Evolutionary conservation across 352 stramenopile species (phyloP), one percentile per base, ranked within the genome.

Genomic region (Phytophthora crassamura): DNA sequence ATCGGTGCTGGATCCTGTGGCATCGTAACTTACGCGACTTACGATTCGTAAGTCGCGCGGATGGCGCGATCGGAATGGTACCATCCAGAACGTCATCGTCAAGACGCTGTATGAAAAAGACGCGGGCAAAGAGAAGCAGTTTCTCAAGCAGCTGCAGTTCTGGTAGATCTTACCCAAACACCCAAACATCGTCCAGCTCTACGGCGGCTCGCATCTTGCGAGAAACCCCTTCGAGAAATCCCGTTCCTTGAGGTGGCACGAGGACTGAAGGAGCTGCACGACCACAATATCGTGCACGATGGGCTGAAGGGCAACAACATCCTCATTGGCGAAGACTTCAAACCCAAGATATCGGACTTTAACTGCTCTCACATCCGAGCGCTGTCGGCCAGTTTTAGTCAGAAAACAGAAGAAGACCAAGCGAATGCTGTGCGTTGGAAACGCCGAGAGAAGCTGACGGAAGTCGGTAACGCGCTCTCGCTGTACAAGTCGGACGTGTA

Each of bases 231-330:
- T 73, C n/a, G n/a, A n/a, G n/a, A n/a, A n/a, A n/a, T n/a, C n/a
- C n/a, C 55, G 12, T 61, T 80, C 22, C 51, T 70, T 14, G 53
- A 77, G 41, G 54, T 59, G 3, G 68, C 69, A 4, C 18, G 72
- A 9, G 88, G 84, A 0, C 58, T 96, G 0, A 20, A 53, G 36
- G 89, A 77, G 42, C 64, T 96, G 1, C 85, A 96, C 59, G 18
- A 41, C 1, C 54, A 72, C 20, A 43, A 61, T 5, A 69, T 87
- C 33, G 64, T 96, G 16, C 88, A 96, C 63, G 78, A 86, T 28
- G 88, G 93, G 30, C 72, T 96, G n/a, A 95, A 96, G 64, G 76
- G 81, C 33, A 82, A 67, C 35, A 96, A 96, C 64, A 60, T 96
- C 36, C 68, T 96, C 10, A 57, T 95, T 5, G 80, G 81, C 35